phyloP scores from a whole-genome alignment of 805 yeast species.

The Cyberlindnera subsufficiens region DNA sequence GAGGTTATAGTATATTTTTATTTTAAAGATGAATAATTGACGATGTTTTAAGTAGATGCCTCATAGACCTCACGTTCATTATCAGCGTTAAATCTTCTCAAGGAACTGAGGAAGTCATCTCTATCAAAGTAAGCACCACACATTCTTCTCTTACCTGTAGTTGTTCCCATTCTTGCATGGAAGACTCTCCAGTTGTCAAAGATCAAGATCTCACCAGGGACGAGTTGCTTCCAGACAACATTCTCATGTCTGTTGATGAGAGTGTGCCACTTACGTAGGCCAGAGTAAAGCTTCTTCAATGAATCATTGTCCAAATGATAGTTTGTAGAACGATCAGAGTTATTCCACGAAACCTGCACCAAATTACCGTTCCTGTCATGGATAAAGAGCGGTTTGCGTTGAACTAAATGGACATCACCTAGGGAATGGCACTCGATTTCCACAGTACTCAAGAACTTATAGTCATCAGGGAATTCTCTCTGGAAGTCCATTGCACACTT shows the following conservation, averaged over 20 bases:
- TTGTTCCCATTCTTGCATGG: slow-evolving; percentile 57
- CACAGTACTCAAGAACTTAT: slow-evolving; percentile 39
- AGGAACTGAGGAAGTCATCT: slow-evolving; percentile 53
- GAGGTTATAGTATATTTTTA: not conserved
- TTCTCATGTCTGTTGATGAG: slow-evolving; percentile 44
- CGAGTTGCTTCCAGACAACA: slow-evolving; percentile 47
- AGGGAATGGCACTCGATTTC: slow-evolving; percentile 71
- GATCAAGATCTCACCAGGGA: slow-evolving; percentile 60
- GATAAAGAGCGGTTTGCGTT: slow-evolving; percentile 58
- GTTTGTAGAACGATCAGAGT: slow-evolving; percentile 56
- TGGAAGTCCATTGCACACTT: slow-evolving; percentile 48
- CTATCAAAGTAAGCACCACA: slow-evolving; percentile 69
- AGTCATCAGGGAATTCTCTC: slow-evolving; percentile 43
- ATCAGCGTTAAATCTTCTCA: slow-evolving; percentile 42
- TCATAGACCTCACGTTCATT: slow-evolving; percentile 36
- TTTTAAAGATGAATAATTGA: not conserved
- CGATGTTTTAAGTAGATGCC: slow-evolving; percentile 7
- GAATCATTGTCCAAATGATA: slow-evolving; percentile 38
- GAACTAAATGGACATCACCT: slow-evolving; percentile 64
- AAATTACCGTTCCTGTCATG: slow-evolving; percentile 45
- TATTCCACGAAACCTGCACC: slow-evolving; percentile 66
- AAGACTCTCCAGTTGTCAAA: slow-evolving; percentile 72
- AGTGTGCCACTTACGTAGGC: slow-evolving; percentile 50
- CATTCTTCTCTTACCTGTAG: slow-evolving; percentile 61
- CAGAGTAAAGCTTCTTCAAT: slow-evolving; percentile 46